Evolutionary conservation across 768 basidiomycete species (phyloP).

Genomic region (Trametes cinnabarina): DNA sequence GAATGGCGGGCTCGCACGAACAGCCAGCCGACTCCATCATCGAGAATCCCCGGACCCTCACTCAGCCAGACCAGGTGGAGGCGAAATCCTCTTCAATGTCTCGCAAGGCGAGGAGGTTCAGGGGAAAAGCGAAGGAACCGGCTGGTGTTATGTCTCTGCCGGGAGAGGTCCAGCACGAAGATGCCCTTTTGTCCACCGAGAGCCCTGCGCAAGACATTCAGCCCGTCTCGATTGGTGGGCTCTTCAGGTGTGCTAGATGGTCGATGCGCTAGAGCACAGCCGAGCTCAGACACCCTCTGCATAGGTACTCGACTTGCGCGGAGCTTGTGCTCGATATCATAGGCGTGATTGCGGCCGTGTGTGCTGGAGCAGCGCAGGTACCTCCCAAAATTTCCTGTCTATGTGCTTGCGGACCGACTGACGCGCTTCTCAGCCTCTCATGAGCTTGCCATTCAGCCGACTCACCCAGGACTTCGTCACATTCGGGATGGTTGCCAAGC

Average conservation of each 20-base stretch:
- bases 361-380: constrained; percentile 80
- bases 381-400: background rate
- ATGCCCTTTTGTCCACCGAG: constrained; percentile 1
- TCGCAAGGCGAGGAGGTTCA: constrained; percentile 8
- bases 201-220: constrained; percentile 2
- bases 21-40: constrained; percentile 2
- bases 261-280: background rate
- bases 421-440: constrained; percentile 51
- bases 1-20: constrained; percentile 19
- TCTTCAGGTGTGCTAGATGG: constrained; percentile 26
- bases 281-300: background rate
- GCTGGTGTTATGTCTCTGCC: background rate
- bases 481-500: constrained; percentile 41
- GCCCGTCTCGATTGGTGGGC: constrained; percentile 33
- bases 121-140: constrained; percentile 6
- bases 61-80: background rate
- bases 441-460: constrained; percentile 83
- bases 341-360: constrained; percentile 71
- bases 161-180: constrained; percentile 12
- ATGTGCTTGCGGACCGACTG: background rate
- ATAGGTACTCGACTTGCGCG: constrained; percentile 68
- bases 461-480: constrained; percentile 71
- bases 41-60: constrained; percentile 7
- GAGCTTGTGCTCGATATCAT: constrained; percentile 69
- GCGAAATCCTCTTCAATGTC: background rate